Evolutionary conservation across 129 eudicot species (phyloP).

Genomic region (Flaveria robusta): DNA sequence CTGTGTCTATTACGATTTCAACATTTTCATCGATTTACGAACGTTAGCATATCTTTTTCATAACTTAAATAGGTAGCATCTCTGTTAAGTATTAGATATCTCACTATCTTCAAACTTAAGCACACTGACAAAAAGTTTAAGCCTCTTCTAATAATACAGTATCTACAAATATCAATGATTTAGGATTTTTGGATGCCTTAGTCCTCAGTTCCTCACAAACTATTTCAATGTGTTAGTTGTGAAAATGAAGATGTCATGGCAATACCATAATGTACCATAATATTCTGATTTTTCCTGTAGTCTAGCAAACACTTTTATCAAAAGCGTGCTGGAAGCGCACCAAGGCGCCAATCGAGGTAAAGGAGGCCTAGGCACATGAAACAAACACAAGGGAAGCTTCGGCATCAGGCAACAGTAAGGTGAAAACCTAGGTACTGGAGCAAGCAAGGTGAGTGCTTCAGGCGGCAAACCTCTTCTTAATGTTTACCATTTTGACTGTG

Average conservation of each 20-base stretch:
- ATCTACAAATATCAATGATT: conserved; percentile 13
- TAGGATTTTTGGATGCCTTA: conserved; percentile 6
- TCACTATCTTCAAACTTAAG: conserved; percentile 4
- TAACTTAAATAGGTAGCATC: background rate
- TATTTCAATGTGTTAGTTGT: conserved; percentile 3
- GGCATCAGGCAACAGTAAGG: background rate
- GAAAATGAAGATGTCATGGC: background rate
- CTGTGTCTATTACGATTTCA: background rate
- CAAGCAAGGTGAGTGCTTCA: background rate
- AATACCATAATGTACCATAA: background rate
- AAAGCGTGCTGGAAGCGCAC: no score
- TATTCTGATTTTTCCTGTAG: background rate
- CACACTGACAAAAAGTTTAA: background rate
- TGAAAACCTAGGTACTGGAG: background rate
- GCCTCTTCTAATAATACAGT: background rate
- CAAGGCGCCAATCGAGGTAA: no score
- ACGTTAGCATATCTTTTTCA: background rate
- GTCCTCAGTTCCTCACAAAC: background rate
- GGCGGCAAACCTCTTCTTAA: background rate
- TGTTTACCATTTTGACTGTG: background rate
- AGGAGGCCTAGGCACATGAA: background rate
- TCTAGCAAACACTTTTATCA: conserved; percentile 6
- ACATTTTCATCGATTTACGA: background rate
- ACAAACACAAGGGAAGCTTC: background rate
- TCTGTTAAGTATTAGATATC: background rate